These are phyloP conservation scores for Magnusiomyces tetraspermus DNA, from an alignment of 1,139 yeast genomes.

Conservation along the genomic window DNA sequence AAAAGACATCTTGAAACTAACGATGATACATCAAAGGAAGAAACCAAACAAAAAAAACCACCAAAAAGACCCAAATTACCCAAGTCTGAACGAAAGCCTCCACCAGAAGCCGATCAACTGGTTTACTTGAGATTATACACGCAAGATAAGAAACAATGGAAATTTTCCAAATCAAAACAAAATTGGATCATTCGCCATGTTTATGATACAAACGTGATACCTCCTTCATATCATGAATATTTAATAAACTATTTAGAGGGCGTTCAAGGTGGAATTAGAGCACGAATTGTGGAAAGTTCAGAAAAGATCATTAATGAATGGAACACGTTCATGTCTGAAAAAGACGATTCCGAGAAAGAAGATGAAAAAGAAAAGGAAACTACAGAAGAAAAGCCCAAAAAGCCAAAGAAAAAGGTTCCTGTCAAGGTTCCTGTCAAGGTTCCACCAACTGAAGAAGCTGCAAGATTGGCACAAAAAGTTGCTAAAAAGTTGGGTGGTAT, in stretches of 20 bases:
- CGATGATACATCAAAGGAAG: conserved; percentile 35
- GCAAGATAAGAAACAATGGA: conserved; percentile 62
- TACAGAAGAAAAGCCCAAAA: conserved; percentile 29
- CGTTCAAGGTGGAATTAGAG: conserved; percentile 64
- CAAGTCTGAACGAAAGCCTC: conserved; percentile 61
- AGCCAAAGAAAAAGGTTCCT: conserved; percentile 32
- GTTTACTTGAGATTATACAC: conserved; percentile 60
- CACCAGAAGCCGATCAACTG: conserved; percentile 76
- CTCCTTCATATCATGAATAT: conserved; percentile 47
- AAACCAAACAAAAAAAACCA: conserved; percentile 48
- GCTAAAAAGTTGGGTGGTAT: conserved; percentile 23
- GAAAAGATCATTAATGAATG: conserved; percentile 42
- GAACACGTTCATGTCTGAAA: conserved; percentile 42
- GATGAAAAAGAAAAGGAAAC: conserved; percentile 13
- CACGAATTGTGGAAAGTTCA: conserved; percentile 48
- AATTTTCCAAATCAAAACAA: conserved; percentile 88
- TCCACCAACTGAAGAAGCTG: conserved; percentile 27
- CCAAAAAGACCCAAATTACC: conserved; percentile 72
- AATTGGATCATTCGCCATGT: conserved; percentile 80
- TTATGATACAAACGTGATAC: conserved; percentile 31
- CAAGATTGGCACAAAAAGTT: conserved; percentile 27
- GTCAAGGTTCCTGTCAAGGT: conserved; percentile 26
- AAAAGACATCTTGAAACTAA: not conserved
- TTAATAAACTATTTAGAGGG: conserved; percentile 53
- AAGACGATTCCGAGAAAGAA: conserved; percentile 20